These are phyloP conservation scores for Ophiostoma sp. DNA, from an alignment of 2,329 filamentous ascomycete genomes.

Conservation along the genomic window DNA sequence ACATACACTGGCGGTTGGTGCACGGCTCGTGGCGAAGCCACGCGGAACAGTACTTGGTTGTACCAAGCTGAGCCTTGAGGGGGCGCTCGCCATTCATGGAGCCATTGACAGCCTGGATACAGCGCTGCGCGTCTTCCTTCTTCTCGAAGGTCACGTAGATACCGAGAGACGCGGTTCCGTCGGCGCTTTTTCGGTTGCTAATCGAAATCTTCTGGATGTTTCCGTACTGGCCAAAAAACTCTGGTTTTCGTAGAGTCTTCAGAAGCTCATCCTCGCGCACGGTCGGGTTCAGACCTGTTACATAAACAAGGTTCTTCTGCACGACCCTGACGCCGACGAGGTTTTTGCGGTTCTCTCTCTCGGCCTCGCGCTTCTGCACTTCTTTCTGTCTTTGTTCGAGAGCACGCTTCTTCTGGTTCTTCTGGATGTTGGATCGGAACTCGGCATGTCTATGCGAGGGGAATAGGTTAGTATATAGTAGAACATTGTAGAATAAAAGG, in stretches of 20 bases:
- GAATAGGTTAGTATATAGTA: background rate
- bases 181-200: conserved; percentile 82
- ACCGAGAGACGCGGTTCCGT: conserved; percentile 81
- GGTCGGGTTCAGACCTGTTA: conserved; percentile 88
- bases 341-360: conserved; percentile 93
- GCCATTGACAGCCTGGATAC: conserved; percentile 89
- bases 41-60: conserved; percentile 97
- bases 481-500: background rate
- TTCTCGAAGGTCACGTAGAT: conserved; percentile 98
- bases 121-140: conserved; percentile 85
- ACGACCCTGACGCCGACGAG: conserved; percentile 92
- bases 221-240: conserved; percentile 98
- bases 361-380: conserved; percentile 91
- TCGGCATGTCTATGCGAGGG: conserved; percentile 60
- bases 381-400: conserved; percentile 86
- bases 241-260: conserved; percentile 81
- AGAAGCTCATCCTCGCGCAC: conserved; percentile 90
- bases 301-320: conserved; percentile 98
- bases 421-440: conserved; percentile 75
- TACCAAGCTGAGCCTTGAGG: conserved; percentile 77
- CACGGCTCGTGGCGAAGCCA: conserved; percentile 94
- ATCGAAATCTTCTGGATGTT: conserved; percentile 99
- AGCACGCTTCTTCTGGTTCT: conserved; percentile 90
- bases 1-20: conserved; percentile 96
- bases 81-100: conserved; percentile 86